Evolutionary conservation across 768 basidiomycete species (phyloP), one percentile per base, ranked within the genome.

Genomic region (Daedaleopsis nitida): DNA sequence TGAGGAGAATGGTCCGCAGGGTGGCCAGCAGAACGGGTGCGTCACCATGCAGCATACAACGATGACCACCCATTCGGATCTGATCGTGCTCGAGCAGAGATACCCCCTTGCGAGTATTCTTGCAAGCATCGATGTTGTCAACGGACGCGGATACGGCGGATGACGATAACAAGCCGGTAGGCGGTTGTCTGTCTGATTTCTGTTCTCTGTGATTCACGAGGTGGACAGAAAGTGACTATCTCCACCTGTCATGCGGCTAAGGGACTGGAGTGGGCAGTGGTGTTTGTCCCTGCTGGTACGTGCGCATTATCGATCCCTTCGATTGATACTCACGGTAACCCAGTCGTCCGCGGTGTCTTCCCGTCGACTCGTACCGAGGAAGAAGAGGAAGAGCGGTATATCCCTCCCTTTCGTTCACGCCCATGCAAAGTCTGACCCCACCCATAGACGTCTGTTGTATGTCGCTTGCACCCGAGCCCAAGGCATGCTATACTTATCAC

Each of bases 181-280:
- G 74, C 72, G 16, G 34, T 21, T 10, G 17, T n/a, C 19, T 21
- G 8, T 23, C 3, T 52, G 35, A 19, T 10, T 23, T n/a, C 19
- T 21, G 12, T 27, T 52, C 52, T 34, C 27, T 50, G 47, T 19
- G 47, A 19, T 58, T 9, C n/a, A 48, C 45, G 34, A 27, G 17
- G 8, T 2, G 45, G 13, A 21, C 3, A 92, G 89, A 91, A 88
- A 81, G 92, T 95, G 8, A 89, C 87, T 1, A 85, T 95, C 47
- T 81, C 88, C 1, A 96, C 94, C 0, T 92, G 93, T 57, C 94
- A 96, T 75, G 85, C 92, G 37, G 92, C 93, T 0, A 96, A 96
- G 72, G 93, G 94, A 0, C 76, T 95, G 9, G 94, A 96, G 73
- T 96, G 93, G 92, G 92, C 94, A 1, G 89, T 94, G 1, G 92